A percentile compares a stretch with the other conserved stretches of the same genome.
Evolutionary conservation across 345 rosid genomes (phyloP).

Genomic region (Acer saccharum): DNA sequence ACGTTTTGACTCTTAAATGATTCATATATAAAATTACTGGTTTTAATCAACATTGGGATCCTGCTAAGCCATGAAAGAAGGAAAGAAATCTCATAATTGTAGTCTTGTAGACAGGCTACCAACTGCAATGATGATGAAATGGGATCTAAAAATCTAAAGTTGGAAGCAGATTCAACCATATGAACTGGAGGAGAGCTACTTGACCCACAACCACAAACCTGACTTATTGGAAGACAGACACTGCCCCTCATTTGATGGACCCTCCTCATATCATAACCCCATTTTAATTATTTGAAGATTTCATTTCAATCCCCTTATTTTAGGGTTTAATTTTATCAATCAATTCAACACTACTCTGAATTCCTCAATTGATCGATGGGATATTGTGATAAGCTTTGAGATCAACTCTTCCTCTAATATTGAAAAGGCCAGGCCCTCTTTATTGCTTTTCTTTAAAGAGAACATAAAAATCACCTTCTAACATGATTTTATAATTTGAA

Average conservation of each 20-base stretch:
- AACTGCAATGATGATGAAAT: constrained; percentile 5
- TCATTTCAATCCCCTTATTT: background rate
- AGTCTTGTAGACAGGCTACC: constrained; percentile 7
- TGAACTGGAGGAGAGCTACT: background rate
- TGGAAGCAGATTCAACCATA: constrained; percentile 4
- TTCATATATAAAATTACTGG: too few relatives aligned
- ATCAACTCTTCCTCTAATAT: background rate
- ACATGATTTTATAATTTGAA: background rate
- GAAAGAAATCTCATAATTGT: background rate
- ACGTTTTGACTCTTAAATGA: too few relatives aligned
- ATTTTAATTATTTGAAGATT: constrained; percentile 10
- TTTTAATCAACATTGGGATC: too few relatives aligned
- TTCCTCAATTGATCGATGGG: constrained; percentile 3
- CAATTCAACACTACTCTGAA: background rate
- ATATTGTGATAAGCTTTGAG: background rate
- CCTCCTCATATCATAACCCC: background rate
- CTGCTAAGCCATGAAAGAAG: background rate
- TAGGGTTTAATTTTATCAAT: background rate
- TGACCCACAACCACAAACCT: constrained; percentile 10
- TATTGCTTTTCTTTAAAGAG: background rate
- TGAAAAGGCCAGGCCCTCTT: too few relatives aligned
- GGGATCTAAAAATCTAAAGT: background rate
- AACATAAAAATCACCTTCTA: background rate
- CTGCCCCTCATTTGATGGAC: constrained; percentile 15
- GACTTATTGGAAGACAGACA: constrained; percentile 7